phyloP scores from a whole-genome alignment of 179 eudicot genomes.

The Pouteria campechiana region DNA sequence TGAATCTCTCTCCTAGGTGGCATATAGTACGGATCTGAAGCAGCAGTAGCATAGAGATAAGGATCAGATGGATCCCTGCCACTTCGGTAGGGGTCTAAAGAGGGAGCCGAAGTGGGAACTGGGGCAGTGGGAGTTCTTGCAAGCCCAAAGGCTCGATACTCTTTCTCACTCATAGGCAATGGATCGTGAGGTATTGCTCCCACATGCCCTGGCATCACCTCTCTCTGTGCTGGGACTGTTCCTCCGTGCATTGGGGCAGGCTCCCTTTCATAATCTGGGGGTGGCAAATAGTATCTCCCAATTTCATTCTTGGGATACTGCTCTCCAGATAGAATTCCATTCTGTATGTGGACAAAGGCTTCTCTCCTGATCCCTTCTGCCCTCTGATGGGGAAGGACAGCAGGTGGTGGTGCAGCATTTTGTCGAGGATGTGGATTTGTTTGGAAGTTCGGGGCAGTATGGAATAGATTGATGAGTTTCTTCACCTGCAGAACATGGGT shows the following conservation, averaged over 20 bases:
- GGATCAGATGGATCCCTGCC: slow-evolving; percentile 17
- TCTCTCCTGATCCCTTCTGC: background rate
- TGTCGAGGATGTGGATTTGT: slow-evolving; percentile 14
- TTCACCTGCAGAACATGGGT: slow-evolving; percentile 60
- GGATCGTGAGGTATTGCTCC: slow-evolving; percentile 11
- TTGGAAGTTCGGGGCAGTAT: slow-evolving; percentile 19
- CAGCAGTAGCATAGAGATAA: slow-evolving; percentile 14
- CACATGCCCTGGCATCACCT: too few relatives aligned
- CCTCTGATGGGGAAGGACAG: background rate
- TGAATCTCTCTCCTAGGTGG: slow-evolving; percentile 10
- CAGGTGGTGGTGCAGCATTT: slow-evolving; percentile 4
- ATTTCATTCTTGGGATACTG: slow-evolving; percentile 25
- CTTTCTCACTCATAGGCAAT: slow-evolving; percentile 33
- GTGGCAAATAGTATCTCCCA: slow-evolving; percentile 7
- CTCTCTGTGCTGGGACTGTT: slow-evolving; percentile 7
- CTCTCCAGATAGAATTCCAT: slow-evolving; percentile 19
- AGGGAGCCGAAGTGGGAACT: slow-evolving; percentile 4
- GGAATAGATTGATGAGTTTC: slow-evolving; percentile 37
- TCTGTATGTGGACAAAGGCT: too few relatives aligned
- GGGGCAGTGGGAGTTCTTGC: slow-evolving; percentile 10
- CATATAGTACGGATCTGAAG: slow-evolving; percentile 21
- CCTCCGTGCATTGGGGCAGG: slow-evolving; percentile 9
- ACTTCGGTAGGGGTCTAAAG: slow-evolving; percentile 10
- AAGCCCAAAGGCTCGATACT: slow-evolving; percentile 46
- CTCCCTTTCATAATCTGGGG: slow-evolving; percentile 5